phyloP scores from a whole-genome alignment of 2,329 filamentous ascomycete species.

The Dothistroma septosporum region DNA sequence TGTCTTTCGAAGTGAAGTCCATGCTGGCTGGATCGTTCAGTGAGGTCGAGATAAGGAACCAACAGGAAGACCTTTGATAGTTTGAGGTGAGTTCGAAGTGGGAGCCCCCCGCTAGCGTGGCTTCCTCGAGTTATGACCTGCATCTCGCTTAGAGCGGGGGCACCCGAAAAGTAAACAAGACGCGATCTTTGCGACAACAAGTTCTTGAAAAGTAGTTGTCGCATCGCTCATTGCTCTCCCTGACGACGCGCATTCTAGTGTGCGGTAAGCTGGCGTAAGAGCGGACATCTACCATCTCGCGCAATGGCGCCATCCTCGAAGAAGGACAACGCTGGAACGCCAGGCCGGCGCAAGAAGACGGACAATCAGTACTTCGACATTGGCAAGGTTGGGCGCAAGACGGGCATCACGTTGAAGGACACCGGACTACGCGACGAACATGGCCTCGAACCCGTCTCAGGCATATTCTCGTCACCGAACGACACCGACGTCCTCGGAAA shows the following conservation, averaged over 20 bases:
- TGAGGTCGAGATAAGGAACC: background rate
- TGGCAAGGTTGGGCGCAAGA: conserved; percentile 56
- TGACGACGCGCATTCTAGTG: background rate
- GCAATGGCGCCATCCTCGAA: conserved; percentile 27
- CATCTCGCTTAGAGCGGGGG: background rate
- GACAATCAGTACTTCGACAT: conserved; percentile 36
- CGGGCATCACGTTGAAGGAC: conserved; percentile 76
- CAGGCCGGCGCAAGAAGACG: conserved; percentile 28
- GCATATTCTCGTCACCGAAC: conserved; percentile 80
- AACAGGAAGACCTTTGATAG: background rate
- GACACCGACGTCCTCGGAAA: conserved; percentile 36
- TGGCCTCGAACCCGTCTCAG: conserved; percentile 83
- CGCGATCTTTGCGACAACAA: background rate
- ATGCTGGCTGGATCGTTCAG: background rate
- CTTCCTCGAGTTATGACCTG: background rate
- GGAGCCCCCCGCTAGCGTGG: background rate
- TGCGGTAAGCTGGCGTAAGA: conserved; percentile 23
- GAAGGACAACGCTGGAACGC: conserved; percentile 19
- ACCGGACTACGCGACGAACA: conserved; percentile 79
- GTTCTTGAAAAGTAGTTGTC: background rate
- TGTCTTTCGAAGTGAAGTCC: conserved; percentile 7
- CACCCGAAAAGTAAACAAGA: background rate
- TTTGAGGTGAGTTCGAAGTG: too few relatives aligned
- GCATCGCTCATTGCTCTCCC: background rate
- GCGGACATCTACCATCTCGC: conserved; percentile 29